Percentiles rank a stretch among this genome's conserved stretches.
Evolutionary conservation across 2,329 filamentous ascomycete genomes (phyloP).

Genomic region (Fusarium udum): DNA sequence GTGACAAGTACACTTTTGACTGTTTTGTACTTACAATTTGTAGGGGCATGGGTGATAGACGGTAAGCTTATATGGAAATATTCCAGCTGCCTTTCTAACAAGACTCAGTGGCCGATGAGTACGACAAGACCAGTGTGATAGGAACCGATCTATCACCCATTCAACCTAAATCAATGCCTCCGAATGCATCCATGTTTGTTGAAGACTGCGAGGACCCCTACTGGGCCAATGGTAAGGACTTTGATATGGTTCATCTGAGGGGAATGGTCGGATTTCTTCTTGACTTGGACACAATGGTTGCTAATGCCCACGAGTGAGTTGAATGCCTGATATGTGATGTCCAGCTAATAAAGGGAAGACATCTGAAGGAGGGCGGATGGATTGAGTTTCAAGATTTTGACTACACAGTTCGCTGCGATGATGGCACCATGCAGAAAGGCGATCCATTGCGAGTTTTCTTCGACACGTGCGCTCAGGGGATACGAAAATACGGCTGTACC

Average conservation of each 20-base stretch:
- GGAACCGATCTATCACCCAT: constrained; percentile 58
- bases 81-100: constrained; percentile 6
- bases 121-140: constrained; percentile 52
- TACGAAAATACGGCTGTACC: constrained; percentile 52
- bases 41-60: constrained; percentile 64
- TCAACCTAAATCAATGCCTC: constrained; percentile 61
- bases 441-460: constrained; percentile 50
- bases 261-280: constrained; percentile 60
- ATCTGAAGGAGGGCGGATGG: constrained; percentile 60
- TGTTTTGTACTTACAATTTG: constrained; percentile 5
- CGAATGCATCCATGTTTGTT: constrained; percentile 69
- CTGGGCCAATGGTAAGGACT: constrained; percentile 63
- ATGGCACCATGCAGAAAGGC: constrained; percentile 54
- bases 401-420: constrained; percentile 54
- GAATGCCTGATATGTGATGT: neutral
- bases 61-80: constrained; percentile 40
- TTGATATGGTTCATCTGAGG: constrained; percentile 65
- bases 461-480: constrained; percentile 45
- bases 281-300: constrained; percentile 60
- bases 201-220: constrained; percentile 68
- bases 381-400: constrained; percentile 61
- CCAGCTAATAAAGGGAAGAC: constrained; percentile 40
- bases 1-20: neutral
- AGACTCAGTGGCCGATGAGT: constrained; percentile 52
- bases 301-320: constrained; percentile 48